Conservation (phyloP, 2,329 filamentous ascomycete genomes). For the Pseudocercospora crystallina region DNA sequence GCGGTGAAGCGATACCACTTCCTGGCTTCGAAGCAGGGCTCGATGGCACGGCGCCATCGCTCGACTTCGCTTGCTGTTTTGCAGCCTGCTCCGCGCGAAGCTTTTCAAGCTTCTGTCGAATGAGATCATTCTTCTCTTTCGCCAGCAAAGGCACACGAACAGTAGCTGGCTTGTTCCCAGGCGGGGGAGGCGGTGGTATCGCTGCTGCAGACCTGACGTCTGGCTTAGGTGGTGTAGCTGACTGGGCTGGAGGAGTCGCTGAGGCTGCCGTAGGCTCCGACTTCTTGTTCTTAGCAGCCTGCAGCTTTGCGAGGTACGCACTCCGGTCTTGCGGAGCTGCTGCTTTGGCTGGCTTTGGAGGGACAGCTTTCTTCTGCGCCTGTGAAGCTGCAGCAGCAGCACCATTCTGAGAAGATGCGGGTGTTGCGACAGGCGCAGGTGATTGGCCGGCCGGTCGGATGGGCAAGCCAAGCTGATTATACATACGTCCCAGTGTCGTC, state of each 20-base stretch:
- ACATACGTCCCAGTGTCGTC: slow-evolving; percentile 62
- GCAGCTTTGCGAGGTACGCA: slow-evolving; percentile 72
- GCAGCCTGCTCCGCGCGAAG: slow-evolving; percentile 49
- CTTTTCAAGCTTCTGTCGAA: slow-evolving; percentile 76
- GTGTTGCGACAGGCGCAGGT: slow-evolving; percentile 1
- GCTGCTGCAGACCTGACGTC: not conserved
- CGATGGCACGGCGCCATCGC: slow-evolving; percentile 7
- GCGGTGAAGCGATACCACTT: not conserved
- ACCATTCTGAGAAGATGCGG: not conserved
- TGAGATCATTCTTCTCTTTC: slow-evolving; percentile 61
- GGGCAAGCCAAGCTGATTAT: slow-evolving; percentile 61
- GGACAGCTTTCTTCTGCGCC: slow-evolving; percentile 1
- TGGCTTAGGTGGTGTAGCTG: not conserved
- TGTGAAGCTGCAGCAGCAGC: too few relatives aligned
- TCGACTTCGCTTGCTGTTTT: slow-evolving; percentile 21
- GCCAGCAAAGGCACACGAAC: slow-evolving; percentile 6
- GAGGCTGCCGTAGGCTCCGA: slow-evolving; percentile 21
- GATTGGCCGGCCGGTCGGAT: slow-evolving; percentile 4
- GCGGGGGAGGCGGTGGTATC: not conserved
- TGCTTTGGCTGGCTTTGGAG: slow-evolving; percentile 13
- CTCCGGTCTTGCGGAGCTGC: slow-evolving; percentile 59
- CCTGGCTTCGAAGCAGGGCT: slow-evolving; percentile 2
- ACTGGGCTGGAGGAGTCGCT: slow-evolving; percentile 5
- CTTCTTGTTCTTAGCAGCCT: slow-evolving; percentile 70
- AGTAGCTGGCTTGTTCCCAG: slow-evolving; percentile 12